Base-by-base conservation (phyloP, 208 protist species). In the Lotmaria passim region DNA sequence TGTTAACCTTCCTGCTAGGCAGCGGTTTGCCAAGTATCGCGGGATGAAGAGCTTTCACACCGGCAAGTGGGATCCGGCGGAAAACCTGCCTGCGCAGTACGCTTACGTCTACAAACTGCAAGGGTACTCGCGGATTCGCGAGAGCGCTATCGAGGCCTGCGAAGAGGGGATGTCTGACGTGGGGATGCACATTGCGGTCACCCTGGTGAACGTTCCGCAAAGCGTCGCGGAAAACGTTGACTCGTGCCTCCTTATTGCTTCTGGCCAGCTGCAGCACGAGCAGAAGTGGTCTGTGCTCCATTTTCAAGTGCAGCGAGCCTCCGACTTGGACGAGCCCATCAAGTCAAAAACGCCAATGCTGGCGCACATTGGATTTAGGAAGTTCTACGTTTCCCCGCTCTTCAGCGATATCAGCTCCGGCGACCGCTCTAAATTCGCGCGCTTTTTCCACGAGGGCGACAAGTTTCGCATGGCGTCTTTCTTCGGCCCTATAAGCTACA, bases 241-340 rank as follows among this genome's bases (percentile, higher is more conserved):
- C 21, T 69, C 51, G 30, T 83, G 79, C 44, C 69, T 89, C 38
- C 67, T 94, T 39, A 90, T 96, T 79, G 86, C 85, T 15, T 96
- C 91, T 23, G 91, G 83, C 15, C 91, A 96, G 65, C 77, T 96
- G 33, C 84, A 93, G 66, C 88, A 96, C 60, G 88, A 96, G 66
- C 91, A 96, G 68, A 96, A 96, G 68, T 96, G 91, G 89, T 96
- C 91, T 23, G 88, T 96, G 23, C 62, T 96, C 0, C 91, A 96
- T 52, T 96, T 93, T 53, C 82, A 92, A 51, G 71, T 96, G 43
- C 91, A 96, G 71, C 78, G 80, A 8, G 78, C 70, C 7, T 74
- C 72, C 4, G 86, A 93, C 17, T 80, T 89, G 44, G 87, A 93
- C 63, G 87, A 94, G 68, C 86, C 91, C 10, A 86, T 96, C 46